These are phyloP conservation scores for Hanseniaspora lindneri DNA, from an alignment of 805 yeast species.

Conservation along the genomic window DNA sequence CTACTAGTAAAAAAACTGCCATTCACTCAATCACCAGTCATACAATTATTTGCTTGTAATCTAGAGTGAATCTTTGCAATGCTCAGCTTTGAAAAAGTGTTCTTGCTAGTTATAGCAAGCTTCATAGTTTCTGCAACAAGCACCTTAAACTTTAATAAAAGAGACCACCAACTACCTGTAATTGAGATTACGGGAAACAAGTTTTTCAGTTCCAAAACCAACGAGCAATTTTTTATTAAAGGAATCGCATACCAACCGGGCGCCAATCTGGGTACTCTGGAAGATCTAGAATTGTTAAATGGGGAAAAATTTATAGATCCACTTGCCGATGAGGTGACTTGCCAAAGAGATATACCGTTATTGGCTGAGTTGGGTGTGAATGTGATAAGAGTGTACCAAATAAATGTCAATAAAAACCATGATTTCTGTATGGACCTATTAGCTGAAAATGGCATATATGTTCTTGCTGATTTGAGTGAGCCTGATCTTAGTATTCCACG, in stretches of 20 bases:
- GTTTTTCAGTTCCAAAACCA: slow-evolving; percentile 60
- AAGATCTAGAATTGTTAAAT: too few species aligned
- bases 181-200: slow-evolving; percentile 61
- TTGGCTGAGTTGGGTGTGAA: slow-evolving; percentile 58
- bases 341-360: slow-evolving; percentile 77
- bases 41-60: too few species aligned
- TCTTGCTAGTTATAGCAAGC: too few species aligned
- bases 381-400: slow-evolving; percentile 74
- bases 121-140: too few species aligned
- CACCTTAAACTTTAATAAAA: too few species aligned
- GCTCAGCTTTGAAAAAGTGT: too few species aligned
- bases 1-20: too few species aligned
- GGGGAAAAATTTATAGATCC: slow-evolving; percentile 61
- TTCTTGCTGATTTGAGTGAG: slow-evolving; percentile 79
- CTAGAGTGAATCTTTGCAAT: too few species aligned
- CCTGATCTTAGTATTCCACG: slow-evolving; percentile 71
- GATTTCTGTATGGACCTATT: slow-evolving; percentile 64
- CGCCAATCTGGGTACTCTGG: too few species aligned
- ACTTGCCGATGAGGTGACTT: slow-evolving; percentile 53
- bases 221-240: slow-evolving; percentile 72
- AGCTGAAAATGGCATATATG: slow-evolving; percentile 79
- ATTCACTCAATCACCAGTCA: too few species aligned
- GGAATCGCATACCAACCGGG: slow-evolving; percentile 83
- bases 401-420: slow-evolving; percentile 62
- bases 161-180: slow-evolving; percentile 21